Evolutionary conservation across 108 stramenopile genomes (phyloP).

Genomic region (Nitzschia sp.): DNA sequence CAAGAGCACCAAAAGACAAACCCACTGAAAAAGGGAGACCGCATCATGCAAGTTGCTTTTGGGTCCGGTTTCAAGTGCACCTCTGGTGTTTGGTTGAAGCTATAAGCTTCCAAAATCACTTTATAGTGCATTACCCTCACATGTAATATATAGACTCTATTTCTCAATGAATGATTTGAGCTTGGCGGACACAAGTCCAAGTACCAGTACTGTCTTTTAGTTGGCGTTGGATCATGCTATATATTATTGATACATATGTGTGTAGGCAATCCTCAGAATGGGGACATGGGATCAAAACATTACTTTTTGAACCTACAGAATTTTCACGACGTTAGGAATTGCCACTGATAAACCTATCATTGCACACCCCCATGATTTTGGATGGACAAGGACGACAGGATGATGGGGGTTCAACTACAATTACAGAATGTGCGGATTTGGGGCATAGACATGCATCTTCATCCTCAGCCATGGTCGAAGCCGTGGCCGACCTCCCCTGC

Average conservation of each 20-base stretch:
- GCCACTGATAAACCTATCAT: not conserved
- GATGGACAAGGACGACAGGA: conserved; percentile 6
- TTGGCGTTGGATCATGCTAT: no score
- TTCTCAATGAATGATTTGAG: no score
- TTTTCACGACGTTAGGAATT: not conserved
- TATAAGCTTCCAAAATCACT: conserved; percentile 36
- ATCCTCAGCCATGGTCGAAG: conserved; percentile 11
- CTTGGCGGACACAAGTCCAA: no score
- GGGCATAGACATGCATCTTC: not conserved
- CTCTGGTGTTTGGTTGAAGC: conserved; percentile 93
- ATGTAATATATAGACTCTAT: no score
- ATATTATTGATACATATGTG: no score
- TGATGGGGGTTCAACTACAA: not conserved
- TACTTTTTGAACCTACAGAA: no score
- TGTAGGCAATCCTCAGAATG: no score
- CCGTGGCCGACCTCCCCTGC: conserved; percentile 21
- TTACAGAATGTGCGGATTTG: not conserved
- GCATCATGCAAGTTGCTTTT: conserved; percentile 95
- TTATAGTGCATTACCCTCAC: no score
- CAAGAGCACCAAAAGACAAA: conserved; percentile 86
- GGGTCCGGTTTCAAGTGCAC: conserved; percentile 99
- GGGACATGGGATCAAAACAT: no score
- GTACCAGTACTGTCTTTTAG: no score
- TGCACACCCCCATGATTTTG: not conserved
- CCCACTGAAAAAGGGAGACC: conserved; percentile 85